phyloP scores from a whole-genome alignment of 31 red algal genomes.

The Porphyra umbilicalis region DNA sequence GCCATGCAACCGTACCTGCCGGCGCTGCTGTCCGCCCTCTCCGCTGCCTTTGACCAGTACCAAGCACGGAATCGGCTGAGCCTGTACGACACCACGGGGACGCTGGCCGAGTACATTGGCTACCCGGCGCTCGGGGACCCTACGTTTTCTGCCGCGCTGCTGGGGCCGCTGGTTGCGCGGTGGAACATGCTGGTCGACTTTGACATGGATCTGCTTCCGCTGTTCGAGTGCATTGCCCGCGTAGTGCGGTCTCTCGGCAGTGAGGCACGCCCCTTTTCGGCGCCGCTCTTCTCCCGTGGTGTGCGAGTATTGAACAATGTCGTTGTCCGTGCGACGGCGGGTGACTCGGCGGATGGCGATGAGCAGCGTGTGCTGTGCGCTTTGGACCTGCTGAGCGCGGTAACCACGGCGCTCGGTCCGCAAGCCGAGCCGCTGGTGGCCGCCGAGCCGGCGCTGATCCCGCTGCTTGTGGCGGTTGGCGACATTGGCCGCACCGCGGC shows the following conservation, averaged over 20 bases:
- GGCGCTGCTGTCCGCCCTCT: conserved; percentile 34
- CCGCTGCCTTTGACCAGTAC: conserved; percentile 54
- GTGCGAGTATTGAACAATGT: conserved; percentile 2
- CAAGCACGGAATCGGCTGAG: conserved; percentile 45
- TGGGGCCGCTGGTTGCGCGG: conserved; percentile 5
- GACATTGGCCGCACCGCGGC: neutral
- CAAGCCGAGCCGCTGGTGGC: neutral
- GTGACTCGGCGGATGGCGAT: neutral
- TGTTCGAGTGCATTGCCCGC: conserved; percentile 13
- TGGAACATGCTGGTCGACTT: conserved; percentile 17
- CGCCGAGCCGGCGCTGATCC: neutral
- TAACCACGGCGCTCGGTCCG: neutral
- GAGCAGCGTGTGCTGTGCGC: neutral
- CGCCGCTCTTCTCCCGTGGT: conserved; percentile 8
- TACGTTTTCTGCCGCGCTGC: neutral
- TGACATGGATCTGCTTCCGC: conserved; percentile 11
- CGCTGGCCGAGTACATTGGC: conserved; percentile 42
- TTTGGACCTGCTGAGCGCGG: neutral
- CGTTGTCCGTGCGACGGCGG: neutral
- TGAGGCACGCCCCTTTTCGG: neutral
- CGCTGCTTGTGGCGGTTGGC: neutral
- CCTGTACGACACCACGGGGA: conserved; percentile 56
- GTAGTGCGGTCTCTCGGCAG: neutral
- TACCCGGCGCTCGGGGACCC: neutral
- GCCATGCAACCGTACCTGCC: conserved; percentile 39